Conservation (phyloP, 1,284 basidiomycete species). For the Sanghuangporus sanghuang region DNA sequence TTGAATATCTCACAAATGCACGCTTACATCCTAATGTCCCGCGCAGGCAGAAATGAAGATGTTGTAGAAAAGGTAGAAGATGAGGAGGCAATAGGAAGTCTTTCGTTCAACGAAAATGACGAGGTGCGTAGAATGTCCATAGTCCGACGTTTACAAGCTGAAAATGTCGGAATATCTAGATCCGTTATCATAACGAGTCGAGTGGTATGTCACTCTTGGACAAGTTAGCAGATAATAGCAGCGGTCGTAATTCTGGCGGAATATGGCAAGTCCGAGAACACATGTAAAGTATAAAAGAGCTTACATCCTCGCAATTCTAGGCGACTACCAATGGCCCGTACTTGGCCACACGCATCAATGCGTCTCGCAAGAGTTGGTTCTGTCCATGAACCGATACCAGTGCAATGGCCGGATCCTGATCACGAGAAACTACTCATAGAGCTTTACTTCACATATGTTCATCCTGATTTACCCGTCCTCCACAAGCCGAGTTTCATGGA, state of each 20-base stretch:
- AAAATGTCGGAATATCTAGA: slow-evolving; percentile 32
- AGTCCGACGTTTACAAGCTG: not conserved
- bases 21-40: not conserved
- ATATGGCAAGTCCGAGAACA: slow-evolving; percentile 1
- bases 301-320: slow-evolving; percentile 30
- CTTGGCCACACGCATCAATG: slow-evolving; percentile 57
- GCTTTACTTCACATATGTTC: slow-evolving; percentile 77
- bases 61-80: slow-evolving; percentile 22
- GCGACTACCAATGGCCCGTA: slow-evolving; percentile 71
- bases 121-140: slow-evolving; percentile 42
- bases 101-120: slow-evolving; percentile 79
- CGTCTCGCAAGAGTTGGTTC: slow-evolving; percentile 34
- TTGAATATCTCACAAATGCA: not conserved
- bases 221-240: slow-evolving; percentile 52
- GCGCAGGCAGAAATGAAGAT: not conserved
- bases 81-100: slow-evolving; percentile 57
- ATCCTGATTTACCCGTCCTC: slow-evolving; percentile 73
- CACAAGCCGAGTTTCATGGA: slow-evolving; percentile 67
- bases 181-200: slow-evolving; percentile 70
- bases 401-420: slow-evolving; percentile 49
- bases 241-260: slow-evolving; percentile 30
- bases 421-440: slow-evolving; percentile 64
- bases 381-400: slow-evolving; percentile 30
- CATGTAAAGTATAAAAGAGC: not conserved
- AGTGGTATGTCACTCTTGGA: slow-evolving; percentile 75